Conservation (phyloP, 441 rosid species). For the Syzygium malaccense region DNA sequence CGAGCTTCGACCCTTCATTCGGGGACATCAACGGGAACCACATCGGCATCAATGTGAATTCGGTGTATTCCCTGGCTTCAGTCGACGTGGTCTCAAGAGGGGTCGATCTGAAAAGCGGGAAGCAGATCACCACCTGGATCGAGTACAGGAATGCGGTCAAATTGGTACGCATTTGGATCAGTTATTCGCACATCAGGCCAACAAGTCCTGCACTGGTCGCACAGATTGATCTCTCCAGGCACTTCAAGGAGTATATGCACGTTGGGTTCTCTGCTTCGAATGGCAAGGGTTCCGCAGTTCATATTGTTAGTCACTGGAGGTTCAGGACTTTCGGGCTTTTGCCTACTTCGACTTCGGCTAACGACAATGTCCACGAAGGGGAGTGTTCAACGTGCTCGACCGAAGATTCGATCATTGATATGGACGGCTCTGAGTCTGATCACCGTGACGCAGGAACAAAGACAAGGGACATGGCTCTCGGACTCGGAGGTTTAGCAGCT, state of each 20-base stretch:
- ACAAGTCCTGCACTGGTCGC: constrained; percentile 43
- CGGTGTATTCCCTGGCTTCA: constrained; percentile 44
- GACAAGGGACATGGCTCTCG: no score
- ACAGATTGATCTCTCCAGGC: constrained; percentile 47
- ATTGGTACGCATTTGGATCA: constrained; percentile 55
- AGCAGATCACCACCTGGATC: constrained; percentile 58
- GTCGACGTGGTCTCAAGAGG: constrained; percentile 43
- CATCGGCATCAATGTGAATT: constrained; percentile 51
- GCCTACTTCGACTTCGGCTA: no score
- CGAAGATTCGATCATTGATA: no score
- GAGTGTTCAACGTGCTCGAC: no score
- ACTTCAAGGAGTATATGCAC: constrained; percentile 63
- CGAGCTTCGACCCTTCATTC: constrained; percentile 38
- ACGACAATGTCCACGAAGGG: no score
- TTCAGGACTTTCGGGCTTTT: no score
- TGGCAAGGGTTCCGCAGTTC: constrained; percentile 64
- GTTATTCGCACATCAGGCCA: constrained; percentile 45
- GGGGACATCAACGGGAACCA: constrained; percentile 66
- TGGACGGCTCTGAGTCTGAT: no score
- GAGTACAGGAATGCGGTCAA: constrained; percentile 48
- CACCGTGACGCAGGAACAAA: no score
- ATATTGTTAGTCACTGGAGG: no score
- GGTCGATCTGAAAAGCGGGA: constrained; percentile 52
- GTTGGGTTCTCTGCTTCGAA: constrained; percentile 83
- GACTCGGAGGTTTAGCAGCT: no score